These are phyloP conservation scores for Ordospora pajunii DNA, from an alignment of 371 early-diverging fungal species.

Conservation along the genomic window DNA sequence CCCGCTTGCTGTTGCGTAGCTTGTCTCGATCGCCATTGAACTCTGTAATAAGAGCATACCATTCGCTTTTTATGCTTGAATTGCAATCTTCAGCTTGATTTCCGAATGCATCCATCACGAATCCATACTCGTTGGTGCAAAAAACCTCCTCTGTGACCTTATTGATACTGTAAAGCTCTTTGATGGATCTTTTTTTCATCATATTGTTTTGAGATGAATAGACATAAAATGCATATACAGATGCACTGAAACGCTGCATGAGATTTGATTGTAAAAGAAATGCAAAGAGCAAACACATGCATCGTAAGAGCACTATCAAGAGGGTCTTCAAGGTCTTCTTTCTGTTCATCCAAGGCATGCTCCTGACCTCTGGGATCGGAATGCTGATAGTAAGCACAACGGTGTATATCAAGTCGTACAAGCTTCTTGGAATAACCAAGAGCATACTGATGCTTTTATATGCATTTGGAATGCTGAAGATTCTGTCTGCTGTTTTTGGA, in stretches of 20 bases:
- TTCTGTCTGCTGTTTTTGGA: not conserved
- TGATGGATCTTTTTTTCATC: slow-evolving; percentile 13
- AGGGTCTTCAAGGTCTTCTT: slow-evolving; percentile 19
- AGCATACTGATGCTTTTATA: not conserved
- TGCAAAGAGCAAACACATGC: not conserved
- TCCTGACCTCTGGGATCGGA: slow-evolving; percentile 2
- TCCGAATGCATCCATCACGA: slow-evolving; percentile 8
- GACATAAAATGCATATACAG: not conserved
- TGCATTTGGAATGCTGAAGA: not conserved
- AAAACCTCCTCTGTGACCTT: slow-evolving; percentile 10
- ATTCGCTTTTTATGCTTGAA: slow-evolving; percentile 1
- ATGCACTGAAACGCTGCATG: slow-evolving; percentile 16
- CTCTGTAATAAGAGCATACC: slow-evolving; percentile 15
- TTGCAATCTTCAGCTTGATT: not conserved
- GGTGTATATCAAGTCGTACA: not conserved
- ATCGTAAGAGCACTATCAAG: slow-evolving; percentile 19
- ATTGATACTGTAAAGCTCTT: not conserved
- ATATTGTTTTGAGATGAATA: slow-evolving; percentile 1
- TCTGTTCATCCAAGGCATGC: slow-evolving; percentile 12
- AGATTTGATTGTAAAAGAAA: slow-evolving; percentile 9
- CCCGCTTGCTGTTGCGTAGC: not conserved
- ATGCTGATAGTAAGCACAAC: slow-evolving; percentile 5
- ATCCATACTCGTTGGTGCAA: slow-evolving; percentile 40
- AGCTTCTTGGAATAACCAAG: not conserved
- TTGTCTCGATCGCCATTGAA: not conserved